Evolutionary conservation across 2,329 filamentous ascomycete genomes (phyloP).

Genomic region (Penicillium sp.): DNA sequence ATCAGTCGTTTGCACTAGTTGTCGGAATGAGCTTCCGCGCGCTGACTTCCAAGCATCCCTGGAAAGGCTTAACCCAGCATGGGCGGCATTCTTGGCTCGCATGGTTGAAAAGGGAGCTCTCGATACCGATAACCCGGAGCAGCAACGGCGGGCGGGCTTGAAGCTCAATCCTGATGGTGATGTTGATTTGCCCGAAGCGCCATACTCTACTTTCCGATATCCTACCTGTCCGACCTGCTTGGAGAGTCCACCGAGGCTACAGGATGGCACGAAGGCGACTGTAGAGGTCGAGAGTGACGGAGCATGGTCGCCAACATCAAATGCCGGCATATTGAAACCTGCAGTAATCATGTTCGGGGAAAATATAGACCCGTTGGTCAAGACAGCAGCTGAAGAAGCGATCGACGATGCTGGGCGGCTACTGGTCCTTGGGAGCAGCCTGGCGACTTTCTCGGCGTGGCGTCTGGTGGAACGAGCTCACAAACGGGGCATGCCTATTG

Average conservation of each 20-base stretch:
- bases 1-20: conserved; percentile 75
- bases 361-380: conserved; percentile 67
- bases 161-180: conserved; percentile 92
- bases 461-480: conserved; percentile 77
- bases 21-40: conserved; percentile 66
- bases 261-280: conserved; percentile 53
- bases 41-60: conserved; percentile 72
- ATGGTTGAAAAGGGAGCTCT: conserved; percentile 72
- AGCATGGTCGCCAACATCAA: conserved; percentile 64
- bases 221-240: conserved; percentile 83
- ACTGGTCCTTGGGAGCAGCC: conserved; percentile 78
- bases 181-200: conserved; percentile 80
- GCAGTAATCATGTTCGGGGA: conserved; percentile 97
- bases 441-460: conserved; percentile 96
- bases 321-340: conserved; percentile 81
- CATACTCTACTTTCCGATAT: conserved; percentile 86
- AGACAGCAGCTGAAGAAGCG: conserved; percentile 70
- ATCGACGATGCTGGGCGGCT: conserved; percentile 73
- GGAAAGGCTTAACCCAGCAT: conserved; percentile 75
- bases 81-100: conserved; percentile 71
- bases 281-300: conserved; percentile 76
- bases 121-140: conserved; percentile 69
- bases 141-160: conserved; percentile 65
- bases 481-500: conserved; percentile 78
- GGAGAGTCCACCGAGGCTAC: conserved; percentile 54